Percentiles rank a stretch among this genome's conserved stretches.
Conservation (phyloP, 352 stramenopile species). For the Plasmopara halstedii region DNA sequence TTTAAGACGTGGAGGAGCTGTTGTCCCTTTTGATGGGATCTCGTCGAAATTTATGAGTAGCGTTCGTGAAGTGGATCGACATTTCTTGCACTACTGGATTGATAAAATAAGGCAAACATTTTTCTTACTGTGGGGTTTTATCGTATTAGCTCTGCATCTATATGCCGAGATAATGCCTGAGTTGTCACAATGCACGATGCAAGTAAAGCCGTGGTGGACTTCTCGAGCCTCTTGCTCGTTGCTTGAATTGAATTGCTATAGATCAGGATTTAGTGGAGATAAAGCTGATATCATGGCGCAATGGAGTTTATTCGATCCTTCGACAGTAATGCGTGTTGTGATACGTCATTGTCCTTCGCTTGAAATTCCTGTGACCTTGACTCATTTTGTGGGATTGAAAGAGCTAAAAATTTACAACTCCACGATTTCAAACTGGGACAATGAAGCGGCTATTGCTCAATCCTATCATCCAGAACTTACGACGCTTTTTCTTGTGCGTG, state of each 20-base stretch:
- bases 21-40: slow-evolving; percentile 14
- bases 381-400: slow-evolving; percentile 9
- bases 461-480: slow-evolving; percentile 9
- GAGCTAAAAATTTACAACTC: slow-evolving; percentile 29
- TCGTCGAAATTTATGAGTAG: slow-evolving; percentile 3
- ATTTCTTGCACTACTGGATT: slow-evolving; percentile 7
- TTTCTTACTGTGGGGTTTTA: slow-evolving; percentile 23
- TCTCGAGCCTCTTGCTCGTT: slow-evolving; percentile 28
- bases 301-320: slow-evolving; percentile 13
- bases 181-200: slow-evolving; percentile 20
- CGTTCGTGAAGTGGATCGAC: not conserved
- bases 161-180: slow-evolving; percentile 5
- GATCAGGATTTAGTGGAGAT: slow-evolving; percentile 7
- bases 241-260: slow-evolving; percentile 28
- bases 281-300: not conserved
- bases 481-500: slow-evolving; percentile 16
- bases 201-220: slow-evolving; percentile 30
- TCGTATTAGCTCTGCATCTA: slow-evolving; percentile 24
- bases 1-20: slow-evolving; percentile 8
- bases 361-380: slow-evolving; percentile 16
- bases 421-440: slow-evolving; percentile 9
- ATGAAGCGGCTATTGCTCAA: slow-evolving; percentile 9
- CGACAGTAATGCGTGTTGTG: slow-evolving; percentile 13
- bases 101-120: slow-evolving; percentile 9
- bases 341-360: slow-evolving; percentile 26